A percentile compares a stretch with the other conserved stretches of the same genome.
These are phyloP conservation scores for Schizochytrium sp. DNA, from an alignment of 108 stramenopile species.

Conservation along the genomic window DNA sequence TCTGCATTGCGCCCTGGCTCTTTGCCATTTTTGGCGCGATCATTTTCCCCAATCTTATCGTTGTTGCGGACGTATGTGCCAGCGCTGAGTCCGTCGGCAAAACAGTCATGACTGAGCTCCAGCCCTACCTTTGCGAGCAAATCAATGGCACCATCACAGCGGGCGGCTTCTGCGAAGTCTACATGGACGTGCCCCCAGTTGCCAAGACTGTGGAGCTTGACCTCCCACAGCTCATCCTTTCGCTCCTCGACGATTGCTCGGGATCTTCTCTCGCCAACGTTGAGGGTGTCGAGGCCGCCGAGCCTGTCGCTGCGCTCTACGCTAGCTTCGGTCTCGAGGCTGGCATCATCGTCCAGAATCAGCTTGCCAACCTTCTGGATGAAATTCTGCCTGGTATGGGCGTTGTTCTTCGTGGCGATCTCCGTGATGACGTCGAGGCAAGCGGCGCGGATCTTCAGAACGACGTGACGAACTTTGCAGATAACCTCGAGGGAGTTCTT, in stretches of 20 bases:
- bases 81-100: not conserved
- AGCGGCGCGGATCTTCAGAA: not conserved
- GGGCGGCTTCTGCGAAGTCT: not conserved
- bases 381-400: not conserved
- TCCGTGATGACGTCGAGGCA: not conserved
- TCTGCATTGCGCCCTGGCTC: not conserved
- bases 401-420: not conserved
- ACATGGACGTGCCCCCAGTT: not conserved
- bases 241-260: not conserved
- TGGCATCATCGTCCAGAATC: not conserved
- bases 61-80: not conserved
- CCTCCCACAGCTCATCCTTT: not conserved
- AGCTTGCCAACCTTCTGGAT: not conserved
- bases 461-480: not conserved
- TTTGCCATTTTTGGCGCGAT: conserved; percentile 47
- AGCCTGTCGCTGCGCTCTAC: not conserved
- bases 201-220: not conserved
- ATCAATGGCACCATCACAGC: not conserved
- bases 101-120: not conserved
- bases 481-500: not conserved
- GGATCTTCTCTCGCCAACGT: not conserved
- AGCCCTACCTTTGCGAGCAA: not conserved
- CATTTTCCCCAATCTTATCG: conserved; percentile 11
- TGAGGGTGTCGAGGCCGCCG: not conserved
- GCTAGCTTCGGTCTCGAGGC: not conserved